Base-by-base conservation (phyloP, 2,329 filamentous ascomycete species). In the Thermoascus crustaceus region DNA sequence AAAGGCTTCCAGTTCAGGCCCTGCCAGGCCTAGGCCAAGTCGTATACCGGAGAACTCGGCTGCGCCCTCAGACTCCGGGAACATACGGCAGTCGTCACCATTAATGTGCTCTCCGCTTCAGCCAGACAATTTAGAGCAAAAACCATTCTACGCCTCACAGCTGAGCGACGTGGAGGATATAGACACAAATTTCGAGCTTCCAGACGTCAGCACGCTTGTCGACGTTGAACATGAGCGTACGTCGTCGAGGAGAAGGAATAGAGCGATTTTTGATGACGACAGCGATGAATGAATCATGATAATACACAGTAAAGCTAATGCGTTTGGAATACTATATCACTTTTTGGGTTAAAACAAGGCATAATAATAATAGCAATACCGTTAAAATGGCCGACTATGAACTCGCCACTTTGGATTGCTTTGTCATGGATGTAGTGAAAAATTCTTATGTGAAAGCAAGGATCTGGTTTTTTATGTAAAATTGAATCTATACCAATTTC, bases 191-290 rank as follows among this genome's bases (percentile, higher is more conserved):
- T 44, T 47, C 32, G 49, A 55, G 16, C 40, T 55, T 18, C 53
- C 50, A 18, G 50, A 58, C 35, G 40, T 54, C 7, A 45, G 44
- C 13, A 44, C 49, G n/a, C 44, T 59, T 14, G 37, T 53, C 27
- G 40, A 38, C 31, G 38, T 44, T 16, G 40, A 35, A 13, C 19
- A 40, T 14, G 45, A 49, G 27, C 25, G 34, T 8, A 45, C 41
- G 29, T 27, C 41, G 34, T 30, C 34, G 11, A 43, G 37, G 37
- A 48, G 43, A 37, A 43, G 38, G 39, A 49, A 34, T 17, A 44
- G 39, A n/a, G 35, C 41, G 20, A 41, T 54, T 17, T 33, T 53
- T 34, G 51, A 53, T 41, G 51, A 57, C 35, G 54, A 59, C 22
- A 54, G 45, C 38, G 52, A 58, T 38, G 48, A 44, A 29, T 44